Percentiles rank a stretch among this genome's conserved stretches.
Conservation (phyloP, 805 yeast species). For the Candida mattraensis region DNA sequence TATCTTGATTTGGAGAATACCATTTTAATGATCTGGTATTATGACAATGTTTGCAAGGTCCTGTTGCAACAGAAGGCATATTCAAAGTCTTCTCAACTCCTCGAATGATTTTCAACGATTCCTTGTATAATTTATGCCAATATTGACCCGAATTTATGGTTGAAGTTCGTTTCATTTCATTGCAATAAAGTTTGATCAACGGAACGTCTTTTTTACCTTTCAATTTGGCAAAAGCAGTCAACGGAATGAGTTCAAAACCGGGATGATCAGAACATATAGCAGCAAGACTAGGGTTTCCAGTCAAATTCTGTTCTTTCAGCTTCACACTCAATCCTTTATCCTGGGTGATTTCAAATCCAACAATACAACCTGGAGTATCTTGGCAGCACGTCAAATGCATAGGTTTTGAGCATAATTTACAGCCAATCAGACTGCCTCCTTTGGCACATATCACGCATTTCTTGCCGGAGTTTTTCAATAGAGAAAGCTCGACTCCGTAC, state of each 20-base stretch:
- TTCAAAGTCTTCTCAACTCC: background rate
- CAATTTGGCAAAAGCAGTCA: conserved; percentile 34
- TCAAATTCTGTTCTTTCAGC: conserved; percentile 21
- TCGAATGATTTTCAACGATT: conserved; percentile 1
- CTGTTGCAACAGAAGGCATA: background rate
- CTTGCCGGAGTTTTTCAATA: conserved; percentile 32
- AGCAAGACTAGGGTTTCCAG: conserved; percentile 45
- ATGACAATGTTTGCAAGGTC: conserved; percentile 22
- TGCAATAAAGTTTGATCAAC: conserved; percentile 40
- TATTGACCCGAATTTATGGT: conserved; percentile 8
- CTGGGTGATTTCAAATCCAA: conserved; percentile 53
- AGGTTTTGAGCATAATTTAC: conserved; percentile 43
- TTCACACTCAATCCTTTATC: conserved; percentile 19
- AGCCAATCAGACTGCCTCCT: conserved; percentile 52
- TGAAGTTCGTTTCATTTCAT: conserved; percentile 30
- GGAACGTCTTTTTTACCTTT: conserved; percentile 35
- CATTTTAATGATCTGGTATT: conserved; percentile 22
- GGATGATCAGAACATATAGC: conserved; percentile 44
- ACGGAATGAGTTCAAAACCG: conserved; percentile 21
- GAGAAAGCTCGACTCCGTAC: conserved; percentile 35
- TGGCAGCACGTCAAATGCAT: conserved; percentile 63
- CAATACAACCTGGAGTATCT: conserved; percentile 39
- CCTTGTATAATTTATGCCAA: conserved; percentile 12
- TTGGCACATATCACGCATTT: conserved; percentile 46
- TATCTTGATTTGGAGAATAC: conserved; percentile 14